Evolutionary conservation across 2,329 filamentous ascomycete genomes (phyloP), one percentile per base, ranked within the genome.

Genomic region (Furcasterigmium sp.): DNA sequence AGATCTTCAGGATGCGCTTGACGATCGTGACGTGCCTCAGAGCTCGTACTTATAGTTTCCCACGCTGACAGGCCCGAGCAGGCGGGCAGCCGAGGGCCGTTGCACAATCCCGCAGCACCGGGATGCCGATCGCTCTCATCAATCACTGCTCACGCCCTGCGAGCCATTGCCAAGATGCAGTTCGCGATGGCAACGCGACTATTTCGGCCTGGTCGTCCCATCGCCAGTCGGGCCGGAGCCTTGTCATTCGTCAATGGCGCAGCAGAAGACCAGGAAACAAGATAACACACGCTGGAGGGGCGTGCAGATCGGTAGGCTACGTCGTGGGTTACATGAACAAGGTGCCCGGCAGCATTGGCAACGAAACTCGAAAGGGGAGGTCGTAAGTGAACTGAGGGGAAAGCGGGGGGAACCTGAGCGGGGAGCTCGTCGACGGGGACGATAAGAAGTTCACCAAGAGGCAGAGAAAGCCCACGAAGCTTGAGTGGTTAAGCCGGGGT

Each of bases 301-400:
- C 17, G 32, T 10, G 11, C 32, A 35, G 32, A 35, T 35, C 32
- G 15, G 32, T 17, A 9, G 4, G 18, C 32, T 18, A 9, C 32
- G 32, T 35, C 15, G 32, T 15, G 17, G 29, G n/a, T 7, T 26
- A 11, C 23, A 7, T 26, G 23, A n/a, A n/a, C n/a, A n/a, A n/a
- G 7, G 23, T 7, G 23, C 23, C 23, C 7, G 11, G 36, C 7
- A 46, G 34, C 47, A 50, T 50, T 50, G 47, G 47, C 47, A 48
- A 50, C 47, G 47, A 50, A 44, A 44, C 47, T 48, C 19, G 18
- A 50, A 39, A 21, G 47, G 47, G 47, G 46, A 50, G 46, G 38
- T 49, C 37, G 41, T 21, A 43, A 39, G 28, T 20, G n/a, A 17
- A 32, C 19, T 46, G 47, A 48, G 47, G 43, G 47, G 46, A 46